Evolutionary conservation across 345 rosid species (phyloP).

Genomic region (Psidium guajava): DNA sequence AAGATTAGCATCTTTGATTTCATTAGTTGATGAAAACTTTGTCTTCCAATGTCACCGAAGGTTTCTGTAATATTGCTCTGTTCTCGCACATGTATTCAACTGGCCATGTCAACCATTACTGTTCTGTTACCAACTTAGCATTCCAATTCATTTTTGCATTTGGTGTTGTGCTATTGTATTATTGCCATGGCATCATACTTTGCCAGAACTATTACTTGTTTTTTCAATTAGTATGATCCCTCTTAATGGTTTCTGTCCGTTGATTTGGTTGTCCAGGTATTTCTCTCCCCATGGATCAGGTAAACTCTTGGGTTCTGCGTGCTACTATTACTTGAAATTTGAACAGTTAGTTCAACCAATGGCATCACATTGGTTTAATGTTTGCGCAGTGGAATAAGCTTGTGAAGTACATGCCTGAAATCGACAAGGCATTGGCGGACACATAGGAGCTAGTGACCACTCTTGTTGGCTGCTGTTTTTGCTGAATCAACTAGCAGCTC

Average conservation of each 20-base stretch:
- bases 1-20: neutral
- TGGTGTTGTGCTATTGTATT: neutral
- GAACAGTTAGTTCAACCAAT: neutral
- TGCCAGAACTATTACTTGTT: neutral
- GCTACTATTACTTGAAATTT: neutral
- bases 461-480: neutral
- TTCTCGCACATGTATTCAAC: neutral
- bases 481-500: neutral
- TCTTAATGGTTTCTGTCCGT: neutral
- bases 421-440: conserved; percentile 54
- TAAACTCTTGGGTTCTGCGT: conserved; percentile 1
- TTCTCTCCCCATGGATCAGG: conserved; percentile 79
- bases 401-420: conserved; percentile 40
- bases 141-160: neutral
- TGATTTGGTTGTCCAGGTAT: conserved; percentile 39
- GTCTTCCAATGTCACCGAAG: neutral
- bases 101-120: neutral
- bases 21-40: neutral
- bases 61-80: neutral
- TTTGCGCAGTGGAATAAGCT: conserved; percentile 57
- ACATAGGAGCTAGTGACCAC: neutral
- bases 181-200: neutral
- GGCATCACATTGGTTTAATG: neutral
- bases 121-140: neutral
- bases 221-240: neutral